These are phyloP conservation scores for Termitomyces sp. DNA, from an alignment of 768 basidiomycete species.

Conservation along the genomic window DNA sequence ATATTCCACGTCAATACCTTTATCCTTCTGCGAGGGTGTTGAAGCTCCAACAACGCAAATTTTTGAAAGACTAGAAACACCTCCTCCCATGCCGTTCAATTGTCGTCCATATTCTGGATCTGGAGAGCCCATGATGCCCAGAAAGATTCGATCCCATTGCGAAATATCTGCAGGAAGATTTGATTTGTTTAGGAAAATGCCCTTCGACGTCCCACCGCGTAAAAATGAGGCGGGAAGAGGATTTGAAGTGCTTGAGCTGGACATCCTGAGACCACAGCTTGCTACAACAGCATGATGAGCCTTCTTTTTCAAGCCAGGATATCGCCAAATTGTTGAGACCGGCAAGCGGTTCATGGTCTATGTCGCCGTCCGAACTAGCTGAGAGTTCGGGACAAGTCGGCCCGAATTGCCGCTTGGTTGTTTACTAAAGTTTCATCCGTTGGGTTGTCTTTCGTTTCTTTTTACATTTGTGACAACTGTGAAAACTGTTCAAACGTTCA, in stretches of 20 bases:
- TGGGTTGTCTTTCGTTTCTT: too few species aligned
- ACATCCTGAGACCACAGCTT: not conserved
- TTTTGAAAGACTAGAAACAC: conserved; percentile 70
- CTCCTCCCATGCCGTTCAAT: conserved; percentile 80
- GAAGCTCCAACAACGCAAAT: conserved; percentile 59
- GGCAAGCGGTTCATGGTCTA: not conserved
- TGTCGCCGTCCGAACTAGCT: too few species aligned
- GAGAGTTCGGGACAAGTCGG: not conserved
- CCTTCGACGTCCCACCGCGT: conserved; percentile 76
- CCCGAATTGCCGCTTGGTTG: not conserved
- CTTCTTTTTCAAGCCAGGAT: not conserved
- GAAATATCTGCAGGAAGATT: conserved; percentile 44
- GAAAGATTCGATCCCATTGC: conserved; percentile 57
- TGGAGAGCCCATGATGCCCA: conserved; percentile 78
- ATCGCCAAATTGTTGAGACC: not conserved
- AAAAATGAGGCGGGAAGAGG: conserved; percentile 51
- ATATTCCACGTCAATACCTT: conserved; percentile 59
- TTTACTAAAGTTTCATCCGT: not conserved
- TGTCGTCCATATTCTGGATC: conserved; percentile 64
- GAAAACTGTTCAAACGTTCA: too few species aligned
- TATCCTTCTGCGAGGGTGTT: conserved; percentile 30
- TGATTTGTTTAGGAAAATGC: conserved; percentile 54
- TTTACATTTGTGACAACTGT: too few species aligned
- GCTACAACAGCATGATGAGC: not conserved
- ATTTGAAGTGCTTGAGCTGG: conserved; percentile 18